Conservation (phyloP, 2,329 filamentous ascomycete genomes). For the Alternaria postmessia region DNA sequence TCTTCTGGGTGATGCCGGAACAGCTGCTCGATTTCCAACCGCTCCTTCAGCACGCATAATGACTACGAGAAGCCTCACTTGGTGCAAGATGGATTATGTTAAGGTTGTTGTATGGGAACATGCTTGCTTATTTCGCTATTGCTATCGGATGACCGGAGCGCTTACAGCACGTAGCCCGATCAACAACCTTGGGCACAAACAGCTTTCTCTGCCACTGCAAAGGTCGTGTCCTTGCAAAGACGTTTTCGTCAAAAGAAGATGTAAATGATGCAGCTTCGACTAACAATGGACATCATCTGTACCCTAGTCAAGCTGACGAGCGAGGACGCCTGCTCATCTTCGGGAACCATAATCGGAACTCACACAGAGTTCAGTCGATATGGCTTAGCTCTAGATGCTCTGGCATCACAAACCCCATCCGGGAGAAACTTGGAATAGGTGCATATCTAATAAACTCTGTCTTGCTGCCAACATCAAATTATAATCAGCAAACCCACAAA, state of each 20-base stretch:
- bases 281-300: neutral
- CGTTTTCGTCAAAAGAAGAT: neutral
- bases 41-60: neutral
- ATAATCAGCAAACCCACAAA: too few relatives aligned
- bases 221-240: neutral
- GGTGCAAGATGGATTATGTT: neutral
- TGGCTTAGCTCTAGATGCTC: neutral
- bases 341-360: neutral
- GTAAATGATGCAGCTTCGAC: neutral
- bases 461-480: too few relatives aligned
- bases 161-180: neutral
- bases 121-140: neutral
- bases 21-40: neutral
- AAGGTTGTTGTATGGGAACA: neutral
- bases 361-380: neutral
- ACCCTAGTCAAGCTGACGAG: neutral
- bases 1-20: constrained; percentile 1
- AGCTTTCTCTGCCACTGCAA: neutral
- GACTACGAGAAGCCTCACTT: neutral
- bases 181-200: neutral
- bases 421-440: too few relatives aligned
- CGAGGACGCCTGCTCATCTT: neutral
- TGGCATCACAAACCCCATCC: neutral
- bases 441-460: too few relatives aligned
- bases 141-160: neutral